Evolutionary conservation across 345 rosid genomes (phyloP).

Genomic region (Eucalyptus camaldulensis): DNA sequence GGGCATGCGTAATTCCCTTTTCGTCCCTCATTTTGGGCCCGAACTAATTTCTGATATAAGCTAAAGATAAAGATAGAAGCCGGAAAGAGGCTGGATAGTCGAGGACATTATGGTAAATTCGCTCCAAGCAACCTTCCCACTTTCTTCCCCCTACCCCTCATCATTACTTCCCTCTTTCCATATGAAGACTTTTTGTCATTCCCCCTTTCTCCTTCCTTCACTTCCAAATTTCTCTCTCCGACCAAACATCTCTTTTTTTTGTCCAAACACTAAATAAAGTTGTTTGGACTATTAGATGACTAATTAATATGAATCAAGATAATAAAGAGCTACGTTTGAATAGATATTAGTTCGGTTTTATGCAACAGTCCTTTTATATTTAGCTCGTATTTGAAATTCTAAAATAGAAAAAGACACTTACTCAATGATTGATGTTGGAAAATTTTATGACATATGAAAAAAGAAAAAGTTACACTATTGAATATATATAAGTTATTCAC

Average conservation of each 20-base stretch:
- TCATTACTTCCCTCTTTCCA: neutral
- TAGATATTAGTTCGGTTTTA: neutral
- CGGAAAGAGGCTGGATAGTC: neutral
- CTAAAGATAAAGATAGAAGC: neutral
- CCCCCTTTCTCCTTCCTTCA: neutral
- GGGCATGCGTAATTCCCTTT: neutral
- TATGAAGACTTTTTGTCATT: neutral
- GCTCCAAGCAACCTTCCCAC: neutral
- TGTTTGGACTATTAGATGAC: neutral
- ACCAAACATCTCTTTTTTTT: neutral
- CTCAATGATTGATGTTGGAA: neutral
- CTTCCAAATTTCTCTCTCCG: neutral
- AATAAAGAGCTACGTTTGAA: neutral
- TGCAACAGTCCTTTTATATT: neutral
- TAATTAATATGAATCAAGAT: neutral
- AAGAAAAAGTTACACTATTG: accelerated
- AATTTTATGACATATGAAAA: neutral
- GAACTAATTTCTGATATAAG: too few relatives aligned
- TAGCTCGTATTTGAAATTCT: accelerated
- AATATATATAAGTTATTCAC: accelerated
- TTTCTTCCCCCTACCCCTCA: neutral
- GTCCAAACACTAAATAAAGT: neutral
- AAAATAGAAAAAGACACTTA: neutral
- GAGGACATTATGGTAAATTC: neutral
- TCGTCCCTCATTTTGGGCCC: neutral